phyloP scores from a whole-genome alignment of 306 rosid species.

The Citrullus amarus region DNA sequence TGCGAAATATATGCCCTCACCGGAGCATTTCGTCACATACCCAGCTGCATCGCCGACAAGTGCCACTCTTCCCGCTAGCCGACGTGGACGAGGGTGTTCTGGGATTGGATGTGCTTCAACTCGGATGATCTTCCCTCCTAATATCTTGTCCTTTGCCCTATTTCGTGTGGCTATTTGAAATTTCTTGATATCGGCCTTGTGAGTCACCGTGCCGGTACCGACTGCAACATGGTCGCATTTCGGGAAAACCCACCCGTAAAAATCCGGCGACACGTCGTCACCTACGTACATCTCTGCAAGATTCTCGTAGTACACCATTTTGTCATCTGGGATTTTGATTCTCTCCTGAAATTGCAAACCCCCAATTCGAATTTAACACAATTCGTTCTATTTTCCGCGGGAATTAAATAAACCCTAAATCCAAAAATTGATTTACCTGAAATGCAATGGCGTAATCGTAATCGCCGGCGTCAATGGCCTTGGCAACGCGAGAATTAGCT shows the following conservation, averaged over 20 bases:
- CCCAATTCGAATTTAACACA: not conserved
- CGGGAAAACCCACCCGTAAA: constrained; percentile 97
- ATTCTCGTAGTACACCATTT: constrained; percentile 82
- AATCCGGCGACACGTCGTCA: constrained; percentile 94
- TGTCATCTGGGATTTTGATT: constrained; percentile 77
- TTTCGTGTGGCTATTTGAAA: constrained; percentile 93
- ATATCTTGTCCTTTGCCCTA: constrained; percentile 87
- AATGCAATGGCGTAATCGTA: constrained; percentile 95
- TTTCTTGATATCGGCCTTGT: constrained; percentile 97
- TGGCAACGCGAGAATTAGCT: constrained; percentile 90
- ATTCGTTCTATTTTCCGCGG: not conserved
- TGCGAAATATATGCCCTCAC: constrained; percentile 96
- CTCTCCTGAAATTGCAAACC: constrained; percentile 52
- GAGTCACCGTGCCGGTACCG: constrained; percentile 94
- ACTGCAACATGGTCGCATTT: constrained; percentile 97
- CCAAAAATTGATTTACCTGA: constrained; percentile 37
- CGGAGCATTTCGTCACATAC: constrained; percentile 89
- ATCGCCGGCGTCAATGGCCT: constrained; percentile 83
- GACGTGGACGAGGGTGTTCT: constrained; percentile 88
- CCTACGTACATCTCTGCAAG: constrained; percentile 98
- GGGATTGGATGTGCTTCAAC: constrained; percentile 99
- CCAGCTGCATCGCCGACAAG: constrained; percentile 97
- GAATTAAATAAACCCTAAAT: not conserved
- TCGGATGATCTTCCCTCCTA: constrained; percentile 77
- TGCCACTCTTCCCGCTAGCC: constrained; percentile 64